These are phyloP conservation scores for Cynara cardunculus DNA, from an alignment of 129 eudicot genomes.

Conservation along the genomic window DNA sequence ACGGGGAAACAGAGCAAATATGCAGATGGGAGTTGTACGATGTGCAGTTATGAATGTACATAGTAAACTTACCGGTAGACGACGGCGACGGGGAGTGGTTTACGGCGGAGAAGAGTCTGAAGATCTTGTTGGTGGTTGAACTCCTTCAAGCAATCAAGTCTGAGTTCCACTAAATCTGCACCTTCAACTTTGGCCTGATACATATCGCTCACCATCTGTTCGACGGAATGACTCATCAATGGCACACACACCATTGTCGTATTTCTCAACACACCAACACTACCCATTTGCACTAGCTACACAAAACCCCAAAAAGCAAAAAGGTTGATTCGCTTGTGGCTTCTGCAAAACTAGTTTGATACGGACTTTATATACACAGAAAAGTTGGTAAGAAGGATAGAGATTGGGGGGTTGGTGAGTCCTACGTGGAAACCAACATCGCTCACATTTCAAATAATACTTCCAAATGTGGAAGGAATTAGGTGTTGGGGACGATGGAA, in stretches of 20 bases:
- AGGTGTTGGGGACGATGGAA: too few species aligned
- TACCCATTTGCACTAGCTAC: slow-evolving; percentile 37
- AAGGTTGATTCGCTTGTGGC: background rate
- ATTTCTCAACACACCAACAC: slow-evolving; percentile 43
- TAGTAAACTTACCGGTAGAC: slow-evolving; percentile 39
- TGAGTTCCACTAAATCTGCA: slow-evolving; percentile 60
- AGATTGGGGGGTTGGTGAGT: slow-evolving; percentile 35
- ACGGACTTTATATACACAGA: slow-evolving; percentile 10
- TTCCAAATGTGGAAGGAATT: background rate
- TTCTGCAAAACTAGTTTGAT: background rate
- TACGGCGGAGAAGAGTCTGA: slow-evolving; percentile 26
- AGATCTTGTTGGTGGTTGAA: slow-evolving; percentile 43
- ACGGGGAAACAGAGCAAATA: background rate
- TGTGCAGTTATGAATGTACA: background rate
- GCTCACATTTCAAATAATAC: background rate
- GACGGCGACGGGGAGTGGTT: slow-evolving; percentile 51
- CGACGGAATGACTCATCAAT: slow-evolving; percentile 46
- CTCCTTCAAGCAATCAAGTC: slow-evolving; percentile 45
- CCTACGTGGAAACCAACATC: slow-evolving; percentile 25
- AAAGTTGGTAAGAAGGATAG: slow-evolving; percentile 28
- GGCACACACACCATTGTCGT: slow-evolving; percentile 62
- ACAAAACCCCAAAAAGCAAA: background rate
- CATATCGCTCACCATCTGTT: slow-evolving; percentile 57
- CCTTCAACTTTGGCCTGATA: slow-evolving; percentile 55
- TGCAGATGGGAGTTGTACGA: background rate